Evolutionary conservation across 2,329 filamentous ascomycete genomes (phyloP).

Genomic region (Penicillium hesseltinei): DNA sequence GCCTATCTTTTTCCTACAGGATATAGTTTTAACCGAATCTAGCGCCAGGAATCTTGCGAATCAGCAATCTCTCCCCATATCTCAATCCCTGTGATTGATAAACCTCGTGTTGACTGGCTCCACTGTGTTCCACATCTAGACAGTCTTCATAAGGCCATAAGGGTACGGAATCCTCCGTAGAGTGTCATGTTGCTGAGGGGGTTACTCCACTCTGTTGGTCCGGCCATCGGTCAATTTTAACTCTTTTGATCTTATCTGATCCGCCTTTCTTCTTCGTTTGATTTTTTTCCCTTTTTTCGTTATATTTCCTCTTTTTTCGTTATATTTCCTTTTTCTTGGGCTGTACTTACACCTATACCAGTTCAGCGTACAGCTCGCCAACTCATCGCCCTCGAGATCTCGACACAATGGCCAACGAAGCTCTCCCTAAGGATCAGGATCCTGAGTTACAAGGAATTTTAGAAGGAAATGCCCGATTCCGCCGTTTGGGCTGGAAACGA

Average conservation of each 20-base stretch:
- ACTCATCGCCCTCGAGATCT: not conserved
- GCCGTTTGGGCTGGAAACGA: constrained; percentile 7
- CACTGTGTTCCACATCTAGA: not conserved
- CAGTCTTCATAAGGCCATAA: not conserved
- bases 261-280: not conserved
- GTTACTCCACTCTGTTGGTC: constrained; percentile 1
- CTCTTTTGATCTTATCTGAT: constrained; percentile 11
- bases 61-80: not conserved
- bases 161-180: not conserved
- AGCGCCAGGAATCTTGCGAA: constrained; percentile 1
- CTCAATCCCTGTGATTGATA: not conserved
- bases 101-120: not conserved
- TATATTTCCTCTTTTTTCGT: not conserved
- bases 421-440: constrained; percentile 2
- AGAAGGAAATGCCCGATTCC: constrained; percentile 1
- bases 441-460: constrained; percentile 1
- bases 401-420: constrained; percentile 3
- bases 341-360: not conserved
- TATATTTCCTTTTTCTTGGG: not conserved
- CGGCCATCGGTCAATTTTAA: not conserved
- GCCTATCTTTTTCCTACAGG: not conserved
- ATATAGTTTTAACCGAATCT: not conserved
- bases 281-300: not conserved
- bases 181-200: not conserved
- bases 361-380: not conserved